Evolutionary conservation across 179 eudicot species (phyloP).

Genomic region (Silene noctiflora): DNA sequence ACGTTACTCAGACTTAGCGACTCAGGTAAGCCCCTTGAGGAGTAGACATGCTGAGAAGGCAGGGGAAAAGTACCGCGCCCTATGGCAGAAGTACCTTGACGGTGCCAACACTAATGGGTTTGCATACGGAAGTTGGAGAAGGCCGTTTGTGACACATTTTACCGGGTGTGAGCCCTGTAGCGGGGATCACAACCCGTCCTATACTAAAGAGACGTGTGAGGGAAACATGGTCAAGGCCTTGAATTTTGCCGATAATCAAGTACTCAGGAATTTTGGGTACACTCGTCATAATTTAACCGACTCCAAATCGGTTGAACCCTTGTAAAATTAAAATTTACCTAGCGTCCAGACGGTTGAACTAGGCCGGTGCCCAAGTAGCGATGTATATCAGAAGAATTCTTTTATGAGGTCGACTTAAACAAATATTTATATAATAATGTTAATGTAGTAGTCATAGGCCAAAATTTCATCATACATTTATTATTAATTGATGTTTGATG

Average conservation of each 20-base stretch:
- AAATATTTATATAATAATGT: background rate
- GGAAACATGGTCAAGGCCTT: conserved; percentile 51
- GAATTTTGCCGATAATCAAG: conserved; percentile 68
- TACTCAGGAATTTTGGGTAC: conserved; percentile 53
- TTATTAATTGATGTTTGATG: too few species aligned
- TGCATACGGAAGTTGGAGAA: conserved; percentile 26
- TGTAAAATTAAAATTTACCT: background rate
- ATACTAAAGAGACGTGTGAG: conserved; percentile 37
- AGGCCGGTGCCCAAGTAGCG: background rate
- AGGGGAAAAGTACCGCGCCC: conserved; percentile 24
- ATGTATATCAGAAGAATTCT: conserved; percentile 8
- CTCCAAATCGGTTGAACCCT: conserved; percentile 13
- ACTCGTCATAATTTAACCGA: conserved; percentile 35
- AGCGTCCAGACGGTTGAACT: background rate
- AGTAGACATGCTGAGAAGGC: conserved; percentile 41
- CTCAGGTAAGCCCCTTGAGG: conserved; percentile 21
- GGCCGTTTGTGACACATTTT: conserved; percentile 53
- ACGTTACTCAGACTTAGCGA: conserved; percentile 25
- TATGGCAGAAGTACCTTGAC: conserved; percentile 22
- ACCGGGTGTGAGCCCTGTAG: conserved; percentile 84
- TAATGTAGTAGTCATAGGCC: too few species aligned
- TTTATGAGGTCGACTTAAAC: background rate
- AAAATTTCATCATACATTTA: too few species aligned
- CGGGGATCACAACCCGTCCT: conserved; percentile 50
- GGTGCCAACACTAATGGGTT: conserved; percentile 15